Percentiles rank a stretch among this genome's conserved stretches.
Evolutionary conservation across 345 rosid genomes (phyloP).

Genomic region (Clarkia xantiana): DNA sequence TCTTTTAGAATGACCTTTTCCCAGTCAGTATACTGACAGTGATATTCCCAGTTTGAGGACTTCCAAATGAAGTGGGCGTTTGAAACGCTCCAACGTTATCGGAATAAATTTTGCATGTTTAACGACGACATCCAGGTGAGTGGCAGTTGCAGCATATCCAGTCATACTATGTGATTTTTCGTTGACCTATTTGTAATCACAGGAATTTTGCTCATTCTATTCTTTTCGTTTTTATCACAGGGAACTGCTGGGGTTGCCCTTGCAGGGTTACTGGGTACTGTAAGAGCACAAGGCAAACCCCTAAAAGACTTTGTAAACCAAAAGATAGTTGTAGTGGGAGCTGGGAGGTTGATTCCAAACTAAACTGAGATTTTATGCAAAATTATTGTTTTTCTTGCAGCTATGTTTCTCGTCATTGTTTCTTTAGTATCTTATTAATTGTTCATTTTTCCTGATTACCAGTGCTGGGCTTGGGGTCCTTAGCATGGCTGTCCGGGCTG

Average conservation of each 20-base stretch:
- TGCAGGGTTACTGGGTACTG: slow-evolving; percentile 86
- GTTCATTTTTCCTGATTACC: slow-evolving; percentile 8
- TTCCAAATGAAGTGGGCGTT: slow-evolving; percentile 99
- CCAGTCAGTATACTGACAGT: slow-evolving; percentile 13
- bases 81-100: slow-evolving; percentile 79
- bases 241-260: slow-evolving; percentile 99
- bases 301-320: slow-evolving; percentile 72
- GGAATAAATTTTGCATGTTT: slow-evolving; percentile 86
- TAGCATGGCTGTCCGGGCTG: slow-evolving; percentile 63
- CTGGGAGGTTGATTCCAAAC: slow-evolving; percentile 65
- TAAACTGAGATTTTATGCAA: not conserved
- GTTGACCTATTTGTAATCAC: not conserved
- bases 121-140: slow-evolving; percentile 93
- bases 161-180: not conserved
- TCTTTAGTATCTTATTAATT: not conserved
- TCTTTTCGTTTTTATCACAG: slow-evolving; percentile 20
- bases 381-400: too few relatives aligned
- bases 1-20: slow-evolving; percentile 11
- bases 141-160: slow-evolving; percentile 2
- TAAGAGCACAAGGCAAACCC: slow-evolving; percentile 86
- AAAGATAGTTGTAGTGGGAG: slow-evolving; percentile 98
- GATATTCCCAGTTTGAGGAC: slow-evolving; percentile 67
- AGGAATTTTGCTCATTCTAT: not conserved
- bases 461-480: slow-evolving; percentile 99
- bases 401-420: not conserved